phyloP scores from a whole-genome alignment of 1,284 basidiomycete species.

The Termitomyces sp. region DNA sequence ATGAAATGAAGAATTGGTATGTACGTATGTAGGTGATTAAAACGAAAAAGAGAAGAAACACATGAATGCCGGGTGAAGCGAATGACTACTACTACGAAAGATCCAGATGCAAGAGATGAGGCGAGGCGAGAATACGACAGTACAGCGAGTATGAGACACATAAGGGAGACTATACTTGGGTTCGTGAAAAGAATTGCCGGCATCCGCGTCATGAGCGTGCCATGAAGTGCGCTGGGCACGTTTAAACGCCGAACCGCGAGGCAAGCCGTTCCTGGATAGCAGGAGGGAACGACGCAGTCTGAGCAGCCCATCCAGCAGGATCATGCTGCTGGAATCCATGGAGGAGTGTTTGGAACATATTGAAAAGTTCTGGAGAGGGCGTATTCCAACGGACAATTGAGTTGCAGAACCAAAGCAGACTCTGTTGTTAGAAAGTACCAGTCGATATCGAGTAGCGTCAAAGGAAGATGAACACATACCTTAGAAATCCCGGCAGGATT shows the following conservation, averaged over 20 bases:
- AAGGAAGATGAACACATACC: slow-evolving; percentile 39
- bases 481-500: slow-evolving; percentile 90
- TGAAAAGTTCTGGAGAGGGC: slow-evolving; percentile 83
- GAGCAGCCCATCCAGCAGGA: slow-evolving; percentile 70
- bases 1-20: slow-evolving; percentile 8
- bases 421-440: slow-evolving; percentile 42
- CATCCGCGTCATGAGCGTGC: neutral
- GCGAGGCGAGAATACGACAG: slow-evolving; percentile 13
- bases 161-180: slow-evolving; percentile 5
- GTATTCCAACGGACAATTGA: slow-evolving; percentile 92
- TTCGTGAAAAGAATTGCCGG: slow-evolving; percentile 3
- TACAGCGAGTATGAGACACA: slow-evolving; percentile 8
- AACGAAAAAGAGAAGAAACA: slow-evolving; percentile 10
- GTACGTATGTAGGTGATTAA: slow-evolving; percentile 15
- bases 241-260: slow-evolving; percentile 70
- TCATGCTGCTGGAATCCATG: slow-evolving; percentile 84
- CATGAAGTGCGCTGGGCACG: neutral
- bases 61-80: slow-evolving; percentile 3
- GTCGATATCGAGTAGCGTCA: slow-evolving; percentile 8
- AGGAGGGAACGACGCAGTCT: slow-evolving; percentile 72
- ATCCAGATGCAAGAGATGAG: slow-evolving; percentile 41
- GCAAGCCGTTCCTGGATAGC: slow-evolving; percentile 75
- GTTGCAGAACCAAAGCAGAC: slow-evolving; percentile 93
- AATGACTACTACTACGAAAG: slow-evolving; percentile 37
- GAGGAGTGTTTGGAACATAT: slow-evolving; percentile 85